Conservation (phyloP, 768 basidiomycete genomes). For the Lactifluus volemus region DNA sequence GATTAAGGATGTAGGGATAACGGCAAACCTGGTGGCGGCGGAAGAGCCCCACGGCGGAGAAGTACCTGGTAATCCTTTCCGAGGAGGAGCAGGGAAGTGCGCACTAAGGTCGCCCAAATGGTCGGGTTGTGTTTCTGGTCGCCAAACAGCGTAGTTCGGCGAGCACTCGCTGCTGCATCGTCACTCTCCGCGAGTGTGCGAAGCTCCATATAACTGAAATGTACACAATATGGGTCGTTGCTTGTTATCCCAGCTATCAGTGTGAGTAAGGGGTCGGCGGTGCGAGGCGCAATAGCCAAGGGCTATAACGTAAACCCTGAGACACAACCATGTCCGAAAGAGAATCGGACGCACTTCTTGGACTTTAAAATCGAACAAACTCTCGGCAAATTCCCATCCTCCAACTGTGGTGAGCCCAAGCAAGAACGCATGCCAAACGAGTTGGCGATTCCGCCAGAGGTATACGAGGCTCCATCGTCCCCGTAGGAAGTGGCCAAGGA, state of each 20-base stretch:
- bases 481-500: conserved; percentile 53
- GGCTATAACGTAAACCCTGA: conserved; percentile 30
- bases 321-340: neutral
- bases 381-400: conserved; percentile 57
- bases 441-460: conserved; percentile 36
- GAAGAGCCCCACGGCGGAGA: conserved; percentile 46
- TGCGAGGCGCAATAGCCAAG: conserved; percentile 34
- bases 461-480: conserved; percentile 48
- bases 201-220: conserved; percentile 63
- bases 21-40: conserved; percentile 18
- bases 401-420: conserved; percentile 44
- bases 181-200: conserved; percentile 39
- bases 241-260: conserved; percentile 60
- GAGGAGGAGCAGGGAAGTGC: conserved; percentile 51
- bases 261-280: conserved; percentile 45
- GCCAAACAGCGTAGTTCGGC: conserved; percentile 49
- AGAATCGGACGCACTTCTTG: conserved; percentile 38
- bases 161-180: conserved; percentile 32
- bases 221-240: conserved; percentile 40
- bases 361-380: conserved; percentile 50
- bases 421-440: conserved; percentile 41
- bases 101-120: conserved; percentile 52
- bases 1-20: neutral
- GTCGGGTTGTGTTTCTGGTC: conserved; percentile 60
- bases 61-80: conserved; percentile 64